Evolutionary conservation across 805 yeast species (phyloP).

Genomic region (Candida railenensis): DNA sequence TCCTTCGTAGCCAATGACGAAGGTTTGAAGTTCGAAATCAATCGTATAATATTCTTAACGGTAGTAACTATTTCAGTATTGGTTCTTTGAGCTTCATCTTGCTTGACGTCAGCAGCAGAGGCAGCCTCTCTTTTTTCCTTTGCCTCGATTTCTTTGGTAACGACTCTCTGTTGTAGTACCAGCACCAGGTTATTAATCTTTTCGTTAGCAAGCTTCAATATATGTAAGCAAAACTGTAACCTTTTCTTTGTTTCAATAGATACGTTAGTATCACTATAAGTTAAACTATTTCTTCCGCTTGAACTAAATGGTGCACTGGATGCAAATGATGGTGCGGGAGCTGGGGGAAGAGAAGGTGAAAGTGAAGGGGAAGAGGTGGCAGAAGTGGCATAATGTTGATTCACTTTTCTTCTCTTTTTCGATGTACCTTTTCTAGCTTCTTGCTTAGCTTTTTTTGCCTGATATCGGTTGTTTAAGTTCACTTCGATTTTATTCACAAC

Average conservation of each 20-base stretch:
- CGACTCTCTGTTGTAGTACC: constrained; percentile 53
- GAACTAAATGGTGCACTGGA: background rate
- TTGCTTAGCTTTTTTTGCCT: constrained; percentile 21
- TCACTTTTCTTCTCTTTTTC: constrained; percentile 1
- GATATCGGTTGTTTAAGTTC: constrained; percentile 42
- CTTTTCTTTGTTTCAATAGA: constrained; percentile 74
- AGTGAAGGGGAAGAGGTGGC: background rate
- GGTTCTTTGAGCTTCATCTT: constrained; percentile 39
- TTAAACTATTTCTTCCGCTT: constrained; percentile 6
- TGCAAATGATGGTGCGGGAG: constrained; percentile 3
- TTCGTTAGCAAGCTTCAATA: constrained; percentile 76
- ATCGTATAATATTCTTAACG: constrained; percentile 80
- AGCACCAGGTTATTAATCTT: constrained; percentile 68
- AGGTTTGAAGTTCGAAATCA: constrained; percentile 75
- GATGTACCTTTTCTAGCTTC: constrained; percentile 3
- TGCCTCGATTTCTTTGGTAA: constrained; percentile 41
- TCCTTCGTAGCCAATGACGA: constrained; percentile 26
- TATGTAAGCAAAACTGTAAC: constrained; percentile 73
- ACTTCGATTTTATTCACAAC: constrained; percentile 49
- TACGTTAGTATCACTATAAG: constrained; percentile 22
- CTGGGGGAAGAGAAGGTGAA: background rate
- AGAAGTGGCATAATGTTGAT: too few relatives aligned
- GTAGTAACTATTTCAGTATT: constrained; percentile 85
- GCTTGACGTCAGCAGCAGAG: constrained; percentile 10
- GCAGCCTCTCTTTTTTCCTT: constrained; percentile 21